Evolutionary conservation across 1,139 yeast species (phyloP), one percentile per base, ranked within the genome.

Genomic region (Candida tunisiensis): DNA sequence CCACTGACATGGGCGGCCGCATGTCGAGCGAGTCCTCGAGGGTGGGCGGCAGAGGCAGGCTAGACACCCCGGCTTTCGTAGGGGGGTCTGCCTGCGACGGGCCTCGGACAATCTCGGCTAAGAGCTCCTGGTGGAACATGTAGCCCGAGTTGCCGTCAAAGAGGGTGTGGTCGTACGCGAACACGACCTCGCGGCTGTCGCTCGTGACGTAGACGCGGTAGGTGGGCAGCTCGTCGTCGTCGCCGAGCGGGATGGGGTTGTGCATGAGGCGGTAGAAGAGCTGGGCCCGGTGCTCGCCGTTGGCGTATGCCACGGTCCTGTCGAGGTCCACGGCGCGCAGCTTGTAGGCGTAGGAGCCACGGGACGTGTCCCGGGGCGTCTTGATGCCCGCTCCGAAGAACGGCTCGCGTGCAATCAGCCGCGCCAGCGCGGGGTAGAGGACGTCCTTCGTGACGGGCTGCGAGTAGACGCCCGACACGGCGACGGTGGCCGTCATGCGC

Each of bases 131-230:
- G 23, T 40, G 45, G 29, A 41, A 39, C 11, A 28, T 19, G 5
- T 37, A 29, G 2, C 45, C 45, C 7, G 39, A 32, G 17, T 33
- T 34, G 18, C 45, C 45, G 23, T 41, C 45, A 27, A 34, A 30
- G 4, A 25, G 24, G 4, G 37, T 19, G 28, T 41, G 45, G 28
- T 41, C 42, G 30, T 37, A 41, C 9, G 29, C 39, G 35, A 35
- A 40, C 16, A 37, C 33, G 5, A 35, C 34, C 9, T 29, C 27
- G 14, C 25, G 29, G 17, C 26, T 28, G 7, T 23, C 28, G 3
- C 31, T 32, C 14, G 37, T 12, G 3, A 41, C 32, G 13, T 32
- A 26, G 10, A 41, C 25, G 5, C 41, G 29, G 45, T 44, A 41
- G 13, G 32, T 25, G 3, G 43, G 43, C 11, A 26, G 16, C 14